phyloP scores from a whole-genome alignment of 2,329 filamentous ascomycete species.

The Trichoderma afroharzianum region DNA sequence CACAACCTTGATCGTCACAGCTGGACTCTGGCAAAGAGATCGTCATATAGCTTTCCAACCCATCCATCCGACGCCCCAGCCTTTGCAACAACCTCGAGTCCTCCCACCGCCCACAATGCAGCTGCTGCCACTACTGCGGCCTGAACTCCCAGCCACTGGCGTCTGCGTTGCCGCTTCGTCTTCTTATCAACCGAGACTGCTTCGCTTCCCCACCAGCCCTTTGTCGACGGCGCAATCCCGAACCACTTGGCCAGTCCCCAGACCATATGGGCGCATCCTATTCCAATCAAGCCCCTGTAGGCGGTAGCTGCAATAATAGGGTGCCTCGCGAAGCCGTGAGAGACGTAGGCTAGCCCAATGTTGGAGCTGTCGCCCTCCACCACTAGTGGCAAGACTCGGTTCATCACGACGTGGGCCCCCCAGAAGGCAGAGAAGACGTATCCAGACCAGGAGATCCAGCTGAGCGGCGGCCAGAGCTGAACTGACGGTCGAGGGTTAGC shows the following conservation, averaged over 20 bases:
- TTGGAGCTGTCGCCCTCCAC: slow-evolving; percentile 84
- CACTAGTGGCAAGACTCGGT: slow-evolving; percentile 69
- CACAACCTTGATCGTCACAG: slow-evolving; percentile 23
- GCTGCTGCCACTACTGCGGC: slow-evolving; percentile 55
- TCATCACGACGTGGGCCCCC: slow-evolving; percentile 68
- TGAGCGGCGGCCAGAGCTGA: slow-evolving; percentile 65
- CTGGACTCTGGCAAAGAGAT: slow-evolving; percentile 44
- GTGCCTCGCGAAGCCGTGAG: slow-evolving; percentile 77
- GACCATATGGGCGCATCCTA: slow-evolving; percentile 72
- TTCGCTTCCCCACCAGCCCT: slow-evolving; percentile 43
- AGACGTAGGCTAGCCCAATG: slow-evolving; percentile 77
- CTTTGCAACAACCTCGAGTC: slow-evolving; percentile 71
- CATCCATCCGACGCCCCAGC: slow-evolving; percentile 70
- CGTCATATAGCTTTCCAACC: slow-evolving; percentile 77
- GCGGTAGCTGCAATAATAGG: slow-evolving; percentile 62
- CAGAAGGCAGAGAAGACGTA: slow-evolving; percentile 66
- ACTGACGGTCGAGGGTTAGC: slow-evolving; percentile 26
- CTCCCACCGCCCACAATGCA: slow-evolving; percentile 75
- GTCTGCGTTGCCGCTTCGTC: slow-evolving; percentile 53
- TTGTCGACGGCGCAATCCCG: slow-evolving; percentile 56
- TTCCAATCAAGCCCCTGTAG: slow-evolving; percentile 64
- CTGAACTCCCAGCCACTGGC: slow-evolving; percentile 70
- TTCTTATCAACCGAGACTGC: slow-evolving; percentile 45
- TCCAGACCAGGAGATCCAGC: slow-evolving; percentile 67
- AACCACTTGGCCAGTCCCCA: slow-evolving; percentile 87